Conservation (phyloP, 2,329 filamentous ascomycete genomes). For the Beauveria sp. region DNA sequence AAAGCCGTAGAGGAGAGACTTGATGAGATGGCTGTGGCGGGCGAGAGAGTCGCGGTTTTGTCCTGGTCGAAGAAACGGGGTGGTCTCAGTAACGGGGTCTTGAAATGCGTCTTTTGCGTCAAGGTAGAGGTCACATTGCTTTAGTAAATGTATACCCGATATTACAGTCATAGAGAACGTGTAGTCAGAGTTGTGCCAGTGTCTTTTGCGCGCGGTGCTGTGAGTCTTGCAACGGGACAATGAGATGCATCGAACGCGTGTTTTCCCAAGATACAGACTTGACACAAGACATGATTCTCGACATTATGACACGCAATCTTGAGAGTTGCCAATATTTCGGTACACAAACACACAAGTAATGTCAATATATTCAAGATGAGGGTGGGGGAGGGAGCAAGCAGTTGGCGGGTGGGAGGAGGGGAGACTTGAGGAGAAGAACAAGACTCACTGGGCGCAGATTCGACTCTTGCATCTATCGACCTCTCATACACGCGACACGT, state of each 20-base stretch:
- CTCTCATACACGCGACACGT: constrained; percentile 69
- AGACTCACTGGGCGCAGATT: constrained; percentile 47
- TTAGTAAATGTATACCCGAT: constrained; percentile 3
- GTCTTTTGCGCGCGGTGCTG: neutral
- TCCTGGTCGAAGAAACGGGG: constrained; percentile 63
- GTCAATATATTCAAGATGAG: neutral
- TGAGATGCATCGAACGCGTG: neutral
- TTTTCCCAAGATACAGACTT: neutral
- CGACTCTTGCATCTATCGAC: constrained; percentile 38
- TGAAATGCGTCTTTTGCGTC: neutral
- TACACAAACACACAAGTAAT: neutral
- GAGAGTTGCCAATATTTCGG: neutral
- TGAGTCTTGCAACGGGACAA: neutral
- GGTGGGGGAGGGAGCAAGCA: neutral
- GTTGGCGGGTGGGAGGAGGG: neutral
- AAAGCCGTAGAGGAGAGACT: constrained; percentile 76
- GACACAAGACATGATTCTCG: neutral
- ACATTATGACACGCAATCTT: neutral
- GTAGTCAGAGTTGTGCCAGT: neutral
- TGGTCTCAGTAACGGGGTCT: constrained; percentile 50
- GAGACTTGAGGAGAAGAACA: constrained; percentile 12
- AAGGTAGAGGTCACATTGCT: neutral
- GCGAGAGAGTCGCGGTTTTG: constrained; percentile 55
- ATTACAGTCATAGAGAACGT: neutral
- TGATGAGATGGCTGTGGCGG: constrained; percentile 66